These are phyloP conservation scores for Fusarium sp. DNA, from an alignment of 2,329 filamentous ascomycete genomes.

Conservation along the genomic window DNA sequence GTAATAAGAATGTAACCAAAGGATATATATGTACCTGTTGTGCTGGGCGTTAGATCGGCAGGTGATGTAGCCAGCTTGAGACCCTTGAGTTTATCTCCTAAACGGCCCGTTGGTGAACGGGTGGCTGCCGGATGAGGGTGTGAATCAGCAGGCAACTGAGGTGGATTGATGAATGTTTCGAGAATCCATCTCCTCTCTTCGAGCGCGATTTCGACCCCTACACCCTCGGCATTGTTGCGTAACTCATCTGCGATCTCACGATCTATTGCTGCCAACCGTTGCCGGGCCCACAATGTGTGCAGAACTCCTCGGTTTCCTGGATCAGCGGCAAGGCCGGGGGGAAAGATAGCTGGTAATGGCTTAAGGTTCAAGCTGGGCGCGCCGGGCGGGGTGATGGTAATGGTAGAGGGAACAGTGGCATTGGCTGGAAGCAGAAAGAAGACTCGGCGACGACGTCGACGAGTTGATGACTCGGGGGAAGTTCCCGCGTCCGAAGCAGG, in stretches of 20 bases:
- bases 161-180: conserved; percentile 70
- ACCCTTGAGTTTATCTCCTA: conserved; percentile 84
- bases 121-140: conserved; percentile 63
- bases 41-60: conserved; percentile 68
- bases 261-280: conserved; percentile 79
- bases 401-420: conserved; percentile 75
- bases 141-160: conserved; percentile 33
- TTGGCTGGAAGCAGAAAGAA: conserved; percentile 86
- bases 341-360: conserved; percentile 88
- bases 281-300: conserved; percentile 92
- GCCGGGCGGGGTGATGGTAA: conserved; percentile 69
- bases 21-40: conserved; percentile 58
- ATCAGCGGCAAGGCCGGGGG: conserved; percentile 76
- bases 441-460: conserved; percentile 67
- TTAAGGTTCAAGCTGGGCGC: conserved; percentile 69
- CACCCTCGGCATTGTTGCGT: conserved; percentile 79
- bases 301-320: conserved; percentile 83
- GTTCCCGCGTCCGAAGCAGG: conserved; percentile 47
- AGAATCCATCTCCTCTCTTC: conserved; percentile 89
- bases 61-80: conserved; percentile 81
- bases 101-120: conserved; percentile 73
- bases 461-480: conserved; percentile 41
- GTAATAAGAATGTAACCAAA: neutral
- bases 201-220: conserved; percentile 85
- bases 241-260: conserved; percentile 82